Evolutionary conservation across 768 basidiomycete species (phyloP), one percentile per base, ranked within the genome.

Genomic region (Russula virescens): DNA sequence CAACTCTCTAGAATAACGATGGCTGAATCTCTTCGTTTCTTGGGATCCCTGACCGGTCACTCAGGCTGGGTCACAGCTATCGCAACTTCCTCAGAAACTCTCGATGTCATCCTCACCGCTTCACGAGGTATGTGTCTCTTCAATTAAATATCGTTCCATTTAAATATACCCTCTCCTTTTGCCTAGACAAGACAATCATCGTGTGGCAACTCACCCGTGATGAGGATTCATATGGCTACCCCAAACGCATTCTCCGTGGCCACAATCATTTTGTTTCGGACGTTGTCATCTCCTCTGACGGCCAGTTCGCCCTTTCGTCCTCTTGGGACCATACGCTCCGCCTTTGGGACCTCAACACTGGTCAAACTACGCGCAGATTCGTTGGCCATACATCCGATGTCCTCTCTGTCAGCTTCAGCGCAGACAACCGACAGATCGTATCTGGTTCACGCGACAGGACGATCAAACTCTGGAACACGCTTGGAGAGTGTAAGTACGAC

Each of bases 261-360:
- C 97, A 99, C 83, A 98, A 98, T 80, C 96, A 97, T 82, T 98
- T 98, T 75, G 95, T 98, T 63, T 98, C 94, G 45, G 95, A 98
- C 74, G 91, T 98, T 70, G 96, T 97, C 71, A 95, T 98, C 76
- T 98, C 96, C 63, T 97, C 96, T 64, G 97, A 99, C 75, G 97
- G 97, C 72, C 96, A 98, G 80, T 98, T 98, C 76, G 96, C 97
- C 50, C 89, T 99, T 65, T 98, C 97, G 66, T 91, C 97, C 43
- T 98, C 96, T 47, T 98, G 97, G 97, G 97, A 99, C 80, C 96
- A 98, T 81, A 98, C 97, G 43, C 90, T 99, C 71, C 91, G 97
- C 73, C 88, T 99, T 64, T 99, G 97, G 97, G 97, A 99, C 78
- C 85, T 99, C 65, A 98, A 98, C 86, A 98, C 90, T 53, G 97